Conservation (phyloP, 2,329 filamentous ascomycete genomes). For the Fusarium nematophilum region DNA sequence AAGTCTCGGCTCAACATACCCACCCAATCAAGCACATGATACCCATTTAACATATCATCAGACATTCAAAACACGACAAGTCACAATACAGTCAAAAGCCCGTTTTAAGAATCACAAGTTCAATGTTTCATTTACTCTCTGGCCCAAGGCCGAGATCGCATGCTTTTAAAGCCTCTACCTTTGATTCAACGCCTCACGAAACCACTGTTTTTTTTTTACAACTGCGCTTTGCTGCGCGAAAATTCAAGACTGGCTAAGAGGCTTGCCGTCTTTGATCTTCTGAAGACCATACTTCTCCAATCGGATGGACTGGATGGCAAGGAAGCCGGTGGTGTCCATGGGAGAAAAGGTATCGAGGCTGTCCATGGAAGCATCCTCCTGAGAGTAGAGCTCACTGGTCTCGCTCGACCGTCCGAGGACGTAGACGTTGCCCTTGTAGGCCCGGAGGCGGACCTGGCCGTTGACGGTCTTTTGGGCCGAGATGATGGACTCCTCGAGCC, state of each 20-base stretch:
- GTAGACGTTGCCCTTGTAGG: slow-evolving; percentile 51
- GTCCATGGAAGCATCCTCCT: slow-evolving; percentile 61
- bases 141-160: not conserved
- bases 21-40: slow-evolving; percentile 14
- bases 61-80: not conserved
- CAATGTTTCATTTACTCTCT: not conserved
- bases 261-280: slow-evolving; percentile 33
- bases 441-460: slow-evolving; percentile 51
- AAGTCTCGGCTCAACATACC: not conserved
- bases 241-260: slow-evolving; percentile 30
- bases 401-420: slow-evolving; percentile 54
- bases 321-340: slow-evolving; percentile 61
- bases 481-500: slow-evolving; percentile 57
- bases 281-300: slow-evolving; percentile 56
- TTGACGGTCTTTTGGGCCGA: slow-evolving; percentile 62
- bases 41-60: slow-evolving; percentile 10
- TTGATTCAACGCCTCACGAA: slow-evolving; percentile 22
- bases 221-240: not conserved
- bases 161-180: slow-evolving; percentile 17
- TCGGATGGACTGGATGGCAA: slow-evolving; percentile 75
- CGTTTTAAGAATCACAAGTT: slow-evolving; percentile 7
- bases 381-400: slow-evolving; percentile 59
- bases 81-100: not conserved
- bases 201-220: slow-evolving; percentile 27
- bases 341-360: slow-evolving; percentile 56